These are phyloP conservation scores for Pythium aphanidermatum DNA, from an alignment of 352 stramenopile species.

Conservation along the genomic window DNA sequence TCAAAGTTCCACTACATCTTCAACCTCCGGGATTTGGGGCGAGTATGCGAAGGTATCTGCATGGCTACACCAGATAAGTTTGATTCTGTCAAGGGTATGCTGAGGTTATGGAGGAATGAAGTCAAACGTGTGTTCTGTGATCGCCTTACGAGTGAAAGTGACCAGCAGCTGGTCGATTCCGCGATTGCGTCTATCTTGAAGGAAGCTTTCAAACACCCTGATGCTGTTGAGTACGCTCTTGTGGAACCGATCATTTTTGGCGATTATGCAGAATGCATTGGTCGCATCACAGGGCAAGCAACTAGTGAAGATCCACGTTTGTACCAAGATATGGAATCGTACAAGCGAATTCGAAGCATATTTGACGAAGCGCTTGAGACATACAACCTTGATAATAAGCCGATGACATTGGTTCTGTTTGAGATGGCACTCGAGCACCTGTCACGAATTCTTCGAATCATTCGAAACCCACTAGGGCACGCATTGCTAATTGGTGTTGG, in stretches of 20 bases:
- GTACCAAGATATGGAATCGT: conserved; percentile 93
- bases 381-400: conserved; percentile 94
- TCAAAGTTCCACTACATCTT: conserved; percentile 97
- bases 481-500: conserved; percentile 92
- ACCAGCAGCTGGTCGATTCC: conserved; percentile 75
- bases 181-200: conserved; percentile 77
- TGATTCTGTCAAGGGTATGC: conserved; percentile 49
- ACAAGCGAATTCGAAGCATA: conserved; percentile 84
- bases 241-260: conserved; percentile 88
- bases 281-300: conserved; percentile 49
- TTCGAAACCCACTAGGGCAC: conserved; percentile 89
- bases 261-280: conserved; percentile 88
- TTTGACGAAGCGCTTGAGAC: conserved; percentile 93
- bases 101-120: conserved; percentile 93
- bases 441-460: conserved; percentile 90
- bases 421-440: conserved; percentile 95
- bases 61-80: conserved; percentile 91
- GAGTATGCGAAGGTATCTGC: conserved; percentile 93
- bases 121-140: conserved; percentile 92
- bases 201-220: conserved; percentile 46
- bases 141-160: conserved; percentile 83
- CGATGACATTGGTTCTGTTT: conserved; percentile 94
- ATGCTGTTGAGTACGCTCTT: conserved; percentile 60
- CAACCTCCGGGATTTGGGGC: conserved; percentile 92
- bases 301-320: conserved; percentile 78